Conservation (phyloP, 2,329 filamentous ascomycete species). For the Colletotrichum sp. region DNA sequence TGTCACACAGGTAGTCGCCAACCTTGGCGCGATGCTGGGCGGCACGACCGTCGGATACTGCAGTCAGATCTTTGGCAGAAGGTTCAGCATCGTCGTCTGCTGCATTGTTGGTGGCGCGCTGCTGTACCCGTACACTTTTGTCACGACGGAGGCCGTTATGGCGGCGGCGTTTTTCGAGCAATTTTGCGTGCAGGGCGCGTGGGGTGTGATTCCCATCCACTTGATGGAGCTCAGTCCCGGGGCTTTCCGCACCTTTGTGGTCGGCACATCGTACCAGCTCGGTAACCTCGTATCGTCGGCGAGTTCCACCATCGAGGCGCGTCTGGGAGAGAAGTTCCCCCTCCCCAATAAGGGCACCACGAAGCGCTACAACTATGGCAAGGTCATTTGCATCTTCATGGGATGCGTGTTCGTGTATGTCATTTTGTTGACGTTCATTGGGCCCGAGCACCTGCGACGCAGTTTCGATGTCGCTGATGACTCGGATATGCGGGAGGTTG, state of each 20-base stretch:
- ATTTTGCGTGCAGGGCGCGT: constrained; percentile 78
- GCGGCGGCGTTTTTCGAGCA: constrained; percentile 86
- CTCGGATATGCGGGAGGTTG: constrained; percentile 50
- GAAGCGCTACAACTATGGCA: constrained; percentile 73
- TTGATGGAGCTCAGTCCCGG: constrained; percentile 79
- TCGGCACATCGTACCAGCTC: constrained; percentile 77
- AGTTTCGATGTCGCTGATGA: constrained; percentile 57
- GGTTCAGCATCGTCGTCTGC: constrained; percentile 71
- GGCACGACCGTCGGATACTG: constrained; percentile 70
- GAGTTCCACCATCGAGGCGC: constrained; percentile 77
- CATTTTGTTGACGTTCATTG: constrained; percentile 67
- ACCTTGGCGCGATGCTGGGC: constrained; percentile 73
- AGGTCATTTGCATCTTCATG: constrained; percentile 92
- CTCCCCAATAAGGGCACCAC: constrained; percentile 59
- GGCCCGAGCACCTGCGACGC: constrained; percentile 58
- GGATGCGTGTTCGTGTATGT: constrained; percentile 75
- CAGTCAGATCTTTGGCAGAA: constrained; percentile 72
- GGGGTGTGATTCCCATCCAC: constrained; percentile 79
- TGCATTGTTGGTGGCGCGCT: constrained; percentile 73
- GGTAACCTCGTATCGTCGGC: constrained; percentile 76
- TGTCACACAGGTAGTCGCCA: constrained; percentile 74
- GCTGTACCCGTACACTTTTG: constrained; percentile 83
- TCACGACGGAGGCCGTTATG: constrained; percentile 66
- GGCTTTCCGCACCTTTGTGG: constrained; percentile 75
- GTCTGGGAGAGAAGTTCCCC: constrained; percentile 76